Base-by-base conservation (phyloP, 768 basidiomycete genomes). In the Sporobolomyces pararoseus region DNA sequence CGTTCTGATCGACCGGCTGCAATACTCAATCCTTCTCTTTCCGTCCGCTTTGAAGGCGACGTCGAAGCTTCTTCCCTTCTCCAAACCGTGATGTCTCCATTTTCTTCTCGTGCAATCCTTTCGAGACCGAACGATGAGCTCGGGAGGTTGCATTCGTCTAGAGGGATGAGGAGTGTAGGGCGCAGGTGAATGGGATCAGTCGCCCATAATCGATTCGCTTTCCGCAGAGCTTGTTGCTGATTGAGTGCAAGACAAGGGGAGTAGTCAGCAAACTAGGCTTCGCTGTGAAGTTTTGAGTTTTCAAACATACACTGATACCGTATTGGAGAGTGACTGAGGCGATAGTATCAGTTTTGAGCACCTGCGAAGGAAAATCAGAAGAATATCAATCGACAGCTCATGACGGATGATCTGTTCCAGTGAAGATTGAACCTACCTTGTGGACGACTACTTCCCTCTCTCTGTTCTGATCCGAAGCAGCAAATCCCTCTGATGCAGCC, bases 141-240 rank as follows among this genome's bases (percentile, higher is more conserved):
- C 4, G 76, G 71, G 7, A 72, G 73, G 59, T 73, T 67, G 63
- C 76, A 77, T 10, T 65, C 63, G 54, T 77, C 81, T 51, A 82
- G 76, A 0, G 94, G 92, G 65, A 98, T 88, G 76, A 89, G 87
- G 42, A 96, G 85, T 9, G 86, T 82, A 53, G 86, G 86, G 34
- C 94, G 88, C 39, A 93, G 84, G 80, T 95, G 91, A 53, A 99
- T 89, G 1, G 91, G 84, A 78, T 98, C 96, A 10, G 90, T 88
- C 9, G 91, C 79, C 96, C 96, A 99, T 12, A 99, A 82, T 73
- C 93, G 90, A 79, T 99, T 99, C 55, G 87, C 87, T 74, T 87
- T 84, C 55, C 94, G 87, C 17, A 99, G 84, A 19, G 89, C 87
- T 32, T 90, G 84, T 62, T 81, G 76, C 82, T 82, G 75, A 14